Evolutionary conservation across 2,329 filamentous ascomycete species (phyloP).

Genomic region (Aspergillaceae sp.): DNA sequence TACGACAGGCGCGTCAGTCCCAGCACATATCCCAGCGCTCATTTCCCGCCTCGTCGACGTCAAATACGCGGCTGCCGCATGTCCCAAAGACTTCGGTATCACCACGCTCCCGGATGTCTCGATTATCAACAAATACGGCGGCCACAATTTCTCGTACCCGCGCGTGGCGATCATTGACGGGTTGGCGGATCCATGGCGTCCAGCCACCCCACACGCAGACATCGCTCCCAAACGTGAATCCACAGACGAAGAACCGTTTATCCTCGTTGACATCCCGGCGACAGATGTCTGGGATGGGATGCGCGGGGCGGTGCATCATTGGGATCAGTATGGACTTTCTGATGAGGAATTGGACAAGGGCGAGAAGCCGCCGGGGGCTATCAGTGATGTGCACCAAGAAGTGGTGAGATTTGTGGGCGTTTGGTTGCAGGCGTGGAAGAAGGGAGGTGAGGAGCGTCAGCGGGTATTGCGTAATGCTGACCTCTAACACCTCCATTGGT

Average conservation of each 20-base stretch:
- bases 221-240: slow-evolving; percentile 49
- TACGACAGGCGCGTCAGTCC: slow-evolving; percentile 62
- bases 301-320: slow-evolving; percentile 67
- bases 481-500: too few relatives aligned
- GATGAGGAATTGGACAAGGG: slow-evolving; percentile 29
- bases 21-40: slow-evolving; percentile 55
- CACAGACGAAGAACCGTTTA: slow-evolving; percentile 58
- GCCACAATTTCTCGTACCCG: slow-evolving; percentile 61
- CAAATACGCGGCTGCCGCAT: slow-evolving; percentile 54
- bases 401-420: slow-evolving; percentile 55
- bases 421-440: slow-evolving; percentile 57
- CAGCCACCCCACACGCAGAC: slow-evolving; percentile 62
- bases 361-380: slow-evolving; percentile 45
- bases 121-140: slow-evolving; percentile 68
- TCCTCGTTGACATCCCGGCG: slow-evolving; percentile 48
- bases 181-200: slow-evolving; percentile 70
- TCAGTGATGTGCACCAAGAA: slow-evolving; percentile 51
- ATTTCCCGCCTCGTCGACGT: slow-evolving; percentile 63
- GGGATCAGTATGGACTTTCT: slow-evolving; percentile 27
- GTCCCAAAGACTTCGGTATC: slow-evolving; percentile 62
- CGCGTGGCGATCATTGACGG: slow-evolving; percentile 72
- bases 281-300: slow-evolving; percentile 15
- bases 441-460: background rate
- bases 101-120: slow-evolving; percentile 53
- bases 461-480: background rate